Evolutionary conservation across 2,329 filamentous ascomycete species (phyloP).

Genomic region (Botrytis galanthina): DNA sequence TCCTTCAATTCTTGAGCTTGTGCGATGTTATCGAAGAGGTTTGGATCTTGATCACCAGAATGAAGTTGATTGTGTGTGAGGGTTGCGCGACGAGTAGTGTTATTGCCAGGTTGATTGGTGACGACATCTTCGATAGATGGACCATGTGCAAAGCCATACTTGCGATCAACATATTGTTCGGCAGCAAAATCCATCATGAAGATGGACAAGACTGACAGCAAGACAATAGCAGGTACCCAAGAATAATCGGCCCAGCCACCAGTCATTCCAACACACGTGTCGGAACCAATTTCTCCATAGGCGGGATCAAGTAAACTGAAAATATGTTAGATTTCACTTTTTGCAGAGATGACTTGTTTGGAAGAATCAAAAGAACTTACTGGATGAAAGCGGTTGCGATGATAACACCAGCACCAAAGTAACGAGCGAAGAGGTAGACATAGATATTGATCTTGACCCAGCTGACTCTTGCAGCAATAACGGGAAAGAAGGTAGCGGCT

Average conservation of each 20-base stretch:
- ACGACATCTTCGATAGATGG: constrained; percentile 33
- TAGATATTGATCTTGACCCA: constrained; percentile 59
- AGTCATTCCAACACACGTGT: constrained; percentile 56
- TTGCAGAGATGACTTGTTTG: background rate
- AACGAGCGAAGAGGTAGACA: constrained; percentile 62
- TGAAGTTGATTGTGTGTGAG: constrained; percentile 43
- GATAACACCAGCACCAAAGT: constrained; percentile 76
- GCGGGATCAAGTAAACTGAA: constrained; percentile 48
- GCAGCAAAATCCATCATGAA: constrained; percentile 62
- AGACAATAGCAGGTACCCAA: constrained; percentile 42
- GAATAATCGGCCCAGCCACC: constrained; percentile 39
- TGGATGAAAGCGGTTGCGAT: constrained; percentile 77
- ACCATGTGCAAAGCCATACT: constrained; percentile 34
- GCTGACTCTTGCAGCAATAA: constrained; percentile 59
- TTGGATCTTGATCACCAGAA: constrained; percentile 43
- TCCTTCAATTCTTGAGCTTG: constrained; percentile 28
- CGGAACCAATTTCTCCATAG: constrained; percentile 45
- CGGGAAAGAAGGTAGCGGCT: constrained; percentile 63
- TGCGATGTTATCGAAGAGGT: constrained; percentile 26
- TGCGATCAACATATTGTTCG: constrained; percentile 46
- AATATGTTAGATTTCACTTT: constrained; percentile 20
- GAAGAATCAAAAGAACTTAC: constrained; percentile 47
- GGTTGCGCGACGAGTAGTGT: background rate
- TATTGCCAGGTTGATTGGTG: constrained; percentile 27
- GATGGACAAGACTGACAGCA: constrained; percentile 54